Conservation (phyloP, 805 yeast genomes). For the Komagataella phaffii region DNA sequence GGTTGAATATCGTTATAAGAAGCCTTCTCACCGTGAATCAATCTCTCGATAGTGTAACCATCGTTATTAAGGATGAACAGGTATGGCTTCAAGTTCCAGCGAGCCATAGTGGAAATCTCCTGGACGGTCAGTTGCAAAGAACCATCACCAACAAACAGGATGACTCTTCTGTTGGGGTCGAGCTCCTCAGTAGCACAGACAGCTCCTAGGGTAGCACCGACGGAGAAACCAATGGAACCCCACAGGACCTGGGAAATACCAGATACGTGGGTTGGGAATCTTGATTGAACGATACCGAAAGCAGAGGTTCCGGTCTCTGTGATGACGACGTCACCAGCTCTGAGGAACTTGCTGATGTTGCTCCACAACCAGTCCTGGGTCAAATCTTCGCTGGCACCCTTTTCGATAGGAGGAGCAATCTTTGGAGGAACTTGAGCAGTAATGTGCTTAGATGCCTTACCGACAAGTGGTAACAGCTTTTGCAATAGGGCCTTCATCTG, state of each 20-base stretch:
- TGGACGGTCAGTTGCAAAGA: constrained; percentile 64
- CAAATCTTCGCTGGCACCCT: constrained; percentile 24
- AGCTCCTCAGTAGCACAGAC: constrained; percentile 54
- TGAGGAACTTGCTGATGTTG: constrained; percentile 45
- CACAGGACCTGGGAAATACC: constrained; percentile 67
- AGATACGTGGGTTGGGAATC: constrained; percentile 45
- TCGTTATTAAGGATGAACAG: constrained; percentile 57
- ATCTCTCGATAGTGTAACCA: constrained; percentile 66
- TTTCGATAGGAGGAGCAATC: constrained; percentile 12
- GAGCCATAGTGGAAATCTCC: constrained; percentile 57
- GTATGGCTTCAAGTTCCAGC: constrained; percentile 56
- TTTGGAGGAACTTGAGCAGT: constrained; percentile 35
- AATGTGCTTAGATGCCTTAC: constrained; percentile 25
- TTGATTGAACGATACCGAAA: constrained; percentile 54
- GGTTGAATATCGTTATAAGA: constrained; percentile 53
- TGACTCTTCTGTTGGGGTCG: constrained; percentile 47
- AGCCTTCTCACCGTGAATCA: constrained; percentile 58
- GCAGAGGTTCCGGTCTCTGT: constrained; percentile 71
- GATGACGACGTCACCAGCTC: constrained; percentile 52
- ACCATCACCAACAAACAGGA: constrained; percentile 65
- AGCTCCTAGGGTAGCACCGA: constrained; percentile 59
- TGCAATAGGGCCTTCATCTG: constrained; percentile 50
- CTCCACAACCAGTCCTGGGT: constrained; percentile 64
- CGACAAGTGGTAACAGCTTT: constrained; percentile 19
- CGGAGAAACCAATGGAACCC: constrained; percentile 66